Conservation (phyloP, 768 basidiomycete genomes). For the Cyclocybe aegerita region DNA sequence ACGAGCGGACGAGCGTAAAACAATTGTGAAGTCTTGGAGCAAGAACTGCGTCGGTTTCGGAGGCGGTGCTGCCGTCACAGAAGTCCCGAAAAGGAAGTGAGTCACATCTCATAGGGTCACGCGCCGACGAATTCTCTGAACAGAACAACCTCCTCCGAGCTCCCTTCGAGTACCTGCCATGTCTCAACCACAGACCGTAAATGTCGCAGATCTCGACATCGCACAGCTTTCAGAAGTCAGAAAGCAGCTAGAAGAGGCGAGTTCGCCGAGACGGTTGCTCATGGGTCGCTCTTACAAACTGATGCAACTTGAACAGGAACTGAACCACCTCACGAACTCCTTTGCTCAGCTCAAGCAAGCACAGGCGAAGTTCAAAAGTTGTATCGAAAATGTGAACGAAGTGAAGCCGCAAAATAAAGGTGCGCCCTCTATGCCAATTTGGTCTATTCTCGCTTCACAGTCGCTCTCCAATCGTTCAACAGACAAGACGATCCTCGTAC, state of each 20-base stretch:
- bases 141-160: neutral
- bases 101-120: neutral
- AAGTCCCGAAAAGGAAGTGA: neutral
- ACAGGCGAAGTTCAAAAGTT: slow-evolving; percentile 87
- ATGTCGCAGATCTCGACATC: slow-evolving; percentile 79
- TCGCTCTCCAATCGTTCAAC: neutral
- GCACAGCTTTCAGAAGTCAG: slow-evolving; percentile 87
- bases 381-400: slow-evolving; percentile 78
- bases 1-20: neutral
- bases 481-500: slow-evolving; percentile 91
- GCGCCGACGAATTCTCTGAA: neutral
- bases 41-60: too few species aligned
- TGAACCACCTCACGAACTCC: slow-evolving; percentile 87
- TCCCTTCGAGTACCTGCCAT: slow-evolving; percentile 5
- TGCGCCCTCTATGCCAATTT: slow-evolving; percentile 18
- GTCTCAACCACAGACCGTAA: slow-evolving; percentile 61
- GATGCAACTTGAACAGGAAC: slow-evolving; percentile 60
- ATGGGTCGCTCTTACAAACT: slow-evolving; percentile 1
- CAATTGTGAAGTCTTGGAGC: too few species aligned
- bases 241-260: slow-evolving; percentile 89
- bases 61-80: too few species aligned
- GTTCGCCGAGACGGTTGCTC: slow-evolving; percentile 8
- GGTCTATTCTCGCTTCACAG: neutral
- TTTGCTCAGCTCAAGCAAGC: slow-evolving; percentile 92
- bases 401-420: slow-evolving; percentile 71